A percentile compares a stretch with the other conserved stretches of the same genome.
These are phyloP conservation scores for Hypoxylon sp. DNA, from an alignment of 2,329 filamentous ascomycete species.

Conservation along the genomic window DNA sequence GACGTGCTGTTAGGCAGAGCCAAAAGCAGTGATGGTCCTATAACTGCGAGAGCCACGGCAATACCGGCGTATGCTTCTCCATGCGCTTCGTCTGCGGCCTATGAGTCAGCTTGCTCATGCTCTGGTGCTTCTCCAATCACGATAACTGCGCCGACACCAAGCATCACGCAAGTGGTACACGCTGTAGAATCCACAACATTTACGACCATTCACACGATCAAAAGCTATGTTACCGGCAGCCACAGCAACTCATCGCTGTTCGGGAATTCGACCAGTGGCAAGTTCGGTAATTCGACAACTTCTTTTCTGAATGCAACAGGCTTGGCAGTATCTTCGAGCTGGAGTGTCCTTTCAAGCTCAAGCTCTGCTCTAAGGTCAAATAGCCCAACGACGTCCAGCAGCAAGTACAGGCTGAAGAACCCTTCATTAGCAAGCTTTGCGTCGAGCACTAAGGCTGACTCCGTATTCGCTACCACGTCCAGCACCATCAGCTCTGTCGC, in stretches of 20 bases:
- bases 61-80: constrained; percentile 42
- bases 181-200: constrained; percentile 27
- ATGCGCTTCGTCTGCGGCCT: constrained; percentile 39
- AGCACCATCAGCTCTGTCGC: neutral
- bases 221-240: constrained; percentile 7
- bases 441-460: constrained; percentile 7
- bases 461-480: neutral
- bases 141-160: constrained; percentile 32
- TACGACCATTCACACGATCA: constrained; percentile 21
- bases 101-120: constrained; percentile 47
- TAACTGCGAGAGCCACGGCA: constrained; percentile 9
- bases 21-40: constrained; percentile 7
- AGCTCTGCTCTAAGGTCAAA: neutral
- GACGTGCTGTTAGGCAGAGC: constrained; percentile 35
- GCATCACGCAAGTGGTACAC: constrained; percentile 27
- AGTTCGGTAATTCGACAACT: constrained; percentile 27
- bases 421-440: constrained; percentile 10
- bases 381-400: constrained; percentile 14
- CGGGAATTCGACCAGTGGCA: constrained; percentile 37
- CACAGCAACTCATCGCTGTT: constrained; percentile 26
- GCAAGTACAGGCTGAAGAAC: constrained; percentile 35
- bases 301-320: constrained; percentile 19
- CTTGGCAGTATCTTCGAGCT: constrained; percentile 1
- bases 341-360: neutral
- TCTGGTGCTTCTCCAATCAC: constrained; percentile 39